Conservation (phyloP, 208 protist species). For the Leptomonas pyrrhocoris region DNA sequence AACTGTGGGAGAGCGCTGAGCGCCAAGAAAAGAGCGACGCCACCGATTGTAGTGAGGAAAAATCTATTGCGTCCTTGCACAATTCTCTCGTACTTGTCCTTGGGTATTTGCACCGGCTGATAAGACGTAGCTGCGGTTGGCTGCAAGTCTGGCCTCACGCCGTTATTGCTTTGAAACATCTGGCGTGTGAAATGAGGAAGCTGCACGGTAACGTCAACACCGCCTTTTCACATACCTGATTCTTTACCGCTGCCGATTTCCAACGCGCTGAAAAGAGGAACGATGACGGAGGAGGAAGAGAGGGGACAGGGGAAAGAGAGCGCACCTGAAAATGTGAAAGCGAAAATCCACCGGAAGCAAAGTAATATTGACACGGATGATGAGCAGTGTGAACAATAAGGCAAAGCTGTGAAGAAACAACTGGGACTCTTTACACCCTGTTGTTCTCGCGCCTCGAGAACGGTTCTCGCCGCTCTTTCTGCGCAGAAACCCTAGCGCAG, state of each 20-base stretch:
- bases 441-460: no score
- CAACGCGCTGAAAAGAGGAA: neutral
- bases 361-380: no score
- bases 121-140: constrained; percentile 30
- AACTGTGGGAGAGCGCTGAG: constrained; percentile 56
- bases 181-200: neutral
- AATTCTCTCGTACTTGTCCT: constrained; percentile 83
- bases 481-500: no score
- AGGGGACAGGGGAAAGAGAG: neutral
- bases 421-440: no score
- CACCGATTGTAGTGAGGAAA: constrained; percentile 52
- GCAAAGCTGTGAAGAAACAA: no score
- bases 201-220: neutral
- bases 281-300: constrained; percentile 3
- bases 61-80: constrained; percentile 70
- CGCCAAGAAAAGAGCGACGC: constrained; percentile 43
- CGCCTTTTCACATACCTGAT: no score
- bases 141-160: constrained; percentile 27
- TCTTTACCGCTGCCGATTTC: neutral
- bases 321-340: neutral
- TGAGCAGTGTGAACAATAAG: no score
- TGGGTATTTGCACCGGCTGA: constrained; percentile 54
- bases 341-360: neutral
- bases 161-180: constrained; percentile 22
- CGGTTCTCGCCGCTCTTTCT: no score